Base-by-base conservation (phyloP, 176 grass and related monocot species). In the Bothriochloa decipiens region DNA sequence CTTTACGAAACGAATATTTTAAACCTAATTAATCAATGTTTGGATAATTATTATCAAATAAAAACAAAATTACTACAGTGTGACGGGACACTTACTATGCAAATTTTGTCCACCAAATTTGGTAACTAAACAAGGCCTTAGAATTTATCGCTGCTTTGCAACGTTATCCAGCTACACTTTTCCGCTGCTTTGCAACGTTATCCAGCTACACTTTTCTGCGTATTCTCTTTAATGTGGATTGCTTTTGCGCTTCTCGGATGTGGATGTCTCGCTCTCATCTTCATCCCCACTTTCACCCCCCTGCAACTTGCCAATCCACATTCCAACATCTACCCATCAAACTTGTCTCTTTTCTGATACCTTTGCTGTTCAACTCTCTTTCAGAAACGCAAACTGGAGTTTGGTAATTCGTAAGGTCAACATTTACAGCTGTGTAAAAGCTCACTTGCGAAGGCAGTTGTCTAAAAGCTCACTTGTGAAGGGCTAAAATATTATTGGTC, bases 241-340 rank as follows among this genome's bases (percentile, higher is more conserved):
- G 5, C 61, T 81, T 86, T 86, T 58, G 33, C 36, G n/a, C 4
- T 57, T n/a, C 55, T 53, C n/a, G 40, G 84, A 80, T 78, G 43
- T 66, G 77, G 68, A 74, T 75, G 7, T 80, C 12, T 85, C 83
- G 5, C 58, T 78, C 83, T 29, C 60, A 17, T 27, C 64, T n/a
- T 29, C 60, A 17, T 37, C 64, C 65, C n/a, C 16, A 42, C 32
- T 66, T 80, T 74, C 36, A 75, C n/a, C n/a, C n/a, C 70, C 45
- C 5, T 35, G 28, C 68, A 46, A 79, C 12, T 26, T 65, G 46
- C 29, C 69, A 55, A 52, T 75, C 43, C 45, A 47, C 43, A 50
- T 74, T 50, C 71, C 57, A 18, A 8, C 39, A 62, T 42, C 12
- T 47, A 39, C 42, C 27, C 20, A 35, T 75, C 40, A 37, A 50